A percentile compares a stretch with the other conserved stretches of the same genome.
Evolutionary conservation across 2,329 filamentous ascomycete genomes (phyloP).

Genomic region (Fusarium pininemorale): DNA sequence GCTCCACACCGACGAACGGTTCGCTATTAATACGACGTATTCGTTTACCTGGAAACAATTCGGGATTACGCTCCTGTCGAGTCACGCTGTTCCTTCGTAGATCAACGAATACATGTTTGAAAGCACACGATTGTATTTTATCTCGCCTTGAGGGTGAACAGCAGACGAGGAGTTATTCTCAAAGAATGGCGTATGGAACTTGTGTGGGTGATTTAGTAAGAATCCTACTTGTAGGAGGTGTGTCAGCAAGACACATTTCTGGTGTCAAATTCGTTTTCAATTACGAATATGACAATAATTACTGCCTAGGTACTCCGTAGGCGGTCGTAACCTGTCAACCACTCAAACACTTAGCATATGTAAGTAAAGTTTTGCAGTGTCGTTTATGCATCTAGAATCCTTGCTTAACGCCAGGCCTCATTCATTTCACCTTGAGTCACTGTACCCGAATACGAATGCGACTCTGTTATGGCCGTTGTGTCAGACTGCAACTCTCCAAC

Average conservation of each 20-base stretch:
- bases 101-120: constrained; percentile 10
- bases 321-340: not conserved
- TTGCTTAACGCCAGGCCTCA: constrained; percentile 4
- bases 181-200: not conserved
- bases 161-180: not conserved
- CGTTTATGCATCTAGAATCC: not conserved
- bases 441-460: constrained; percentile 24
- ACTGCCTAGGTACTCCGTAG: too few species aligned
- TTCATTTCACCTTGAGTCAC: not conserved
- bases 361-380: not conserved
- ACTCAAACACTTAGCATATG: not conserved
- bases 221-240: not conserved
- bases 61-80: not conserved
- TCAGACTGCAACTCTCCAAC: not conserved
- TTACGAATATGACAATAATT: not conserved
- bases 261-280: not conserved
- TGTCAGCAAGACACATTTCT: not conserved
- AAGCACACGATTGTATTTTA: not conserved
- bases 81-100: not conserved
- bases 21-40: constrained; percentile 34
- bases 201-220: not conserved
- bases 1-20: constrained; percentile 20
- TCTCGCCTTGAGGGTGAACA: not conserved
- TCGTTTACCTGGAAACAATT: constrained; percentile 32
- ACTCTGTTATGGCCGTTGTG: not conserved